Conservation (phyloP, 352 stramenopile genomes). For the Globisporangium alternatum region DNA sequence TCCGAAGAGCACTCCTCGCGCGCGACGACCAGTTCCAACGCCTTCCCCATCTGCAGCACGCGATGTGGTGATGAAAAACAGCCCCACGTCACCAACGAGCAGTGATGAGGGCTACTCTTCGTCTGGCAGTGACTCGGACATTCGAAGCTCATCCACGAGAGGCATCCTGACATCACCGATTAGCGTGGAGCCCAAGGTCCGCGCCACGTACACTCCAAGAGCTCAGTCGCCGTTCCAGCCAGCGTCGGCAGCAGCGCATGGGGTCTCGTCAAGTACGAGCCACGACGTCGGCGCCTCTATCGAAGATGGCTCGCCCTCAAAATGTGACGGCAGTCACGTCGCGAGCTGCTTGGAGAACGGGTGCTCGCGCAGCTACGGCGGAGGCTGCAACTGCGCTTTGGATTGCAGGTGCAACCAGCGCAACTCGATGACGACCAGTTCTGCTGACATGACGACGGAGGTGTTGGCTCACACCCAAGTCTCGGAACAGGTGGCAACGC, state of each 20-base stretch:
- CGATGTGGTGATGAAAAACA: neutral
- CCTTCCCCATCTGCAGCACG: neutral
- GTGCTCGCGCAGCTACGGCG: conserved; percentile 60
- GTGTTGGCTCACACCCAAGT: neutral
- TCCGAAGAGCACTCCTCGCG: neutral
- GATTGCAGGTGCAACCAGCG: conserved; percentile 43
- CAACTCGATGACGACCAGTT: conserved; percentile 5
- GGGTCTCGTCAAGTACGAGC: neutral
- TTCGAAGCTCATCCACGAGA: neutral
- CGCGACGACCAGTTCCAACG: neutral
- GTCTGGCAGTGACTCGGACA: neutral
- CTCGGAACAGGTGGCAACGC: conserved; percentile 4
- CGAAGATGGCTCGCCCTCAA: neutral
- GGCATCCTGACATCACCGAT: neutral
- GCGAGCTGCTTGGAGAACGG: conserved; percentile 67
- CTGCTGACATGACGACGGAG: neutral
- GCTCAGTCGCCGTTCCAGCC: neutral
- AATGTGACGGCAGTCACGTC: conserved; percentile 35
- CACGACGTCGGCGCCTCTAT: neutral
- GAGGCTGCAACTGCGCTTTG: conserved; percentile 53
- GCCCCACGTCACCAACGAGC: neutral
- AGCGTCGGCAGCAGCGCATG: neutral
- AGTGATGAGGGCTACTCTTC: conserved; percentile 8
- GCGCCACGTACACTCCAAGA: conserved; percentile 5
- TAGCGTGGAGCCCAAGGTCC: neutral